Base-by-base conservation (phyloP, 2,329 filamentous ascomycete genomes). In the Beauveria brongniartii region DNA sequence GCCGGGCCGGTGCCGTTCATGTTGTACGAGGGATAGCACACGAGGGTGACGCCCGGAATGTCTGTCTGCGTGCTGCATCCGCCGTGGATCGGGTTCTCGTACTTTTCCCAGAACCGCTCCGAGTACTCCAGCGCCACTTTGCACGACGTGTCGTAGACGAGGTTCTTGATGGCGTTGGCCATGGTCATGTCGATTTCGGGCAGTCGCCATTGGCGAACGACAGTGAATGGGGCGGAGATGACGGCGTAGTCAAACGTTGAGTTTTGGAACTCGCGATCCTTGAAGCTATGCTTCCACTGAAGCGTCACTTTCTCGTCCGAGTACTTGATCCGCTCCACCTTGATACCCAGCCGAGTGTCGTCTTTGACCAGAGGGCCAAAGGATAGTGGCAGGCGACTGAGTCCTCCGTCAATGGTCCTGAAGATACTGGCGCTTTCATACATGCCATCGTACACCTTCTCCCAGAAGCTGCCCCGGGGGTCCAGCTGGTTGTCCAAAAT, bases 21-120 rank as follows among this genome's bases (percentile, higher is more conserved):
- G 64, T 83, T 77, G 74, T 88, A 89, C 6, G 81, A 80, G 0
- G 87, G 87, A 70, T 89, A 90, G 77, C 85, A 89, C 63, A 88
- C 77, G 51, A 72, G 78, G 26, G 84, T 82, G 59, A 89, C 78
- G 28, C 83, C 82, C 0, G 83, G 78, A 59, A 88, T 86, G 64
- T 88, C 81, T 1, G 78, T 80, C 0, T 65, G 64, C 3, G 78
- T 78, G 51, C 80, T 82, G 67, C 86, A 89, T 7, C 85, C 83
- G 14, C 88, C 87, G 62, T 82, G 77, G 69, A 90, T 90, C 5
- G 80, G 79, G 53, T 75, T 75, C 34, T 73, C 69, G 54, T 72
- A 73, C 61, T 78, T 75, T 67, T 83, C 80, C 81, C 80, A 83
- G 74, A 83, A 84, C 1, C 88, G 83, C 0, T 86, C 84, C 61